Evolutionary conservation across 2,329 filamentous ascomycete species (phyloP), one percentile per base, ranked within the genome.

Genomic region (Alternaria viburni): DNA sequence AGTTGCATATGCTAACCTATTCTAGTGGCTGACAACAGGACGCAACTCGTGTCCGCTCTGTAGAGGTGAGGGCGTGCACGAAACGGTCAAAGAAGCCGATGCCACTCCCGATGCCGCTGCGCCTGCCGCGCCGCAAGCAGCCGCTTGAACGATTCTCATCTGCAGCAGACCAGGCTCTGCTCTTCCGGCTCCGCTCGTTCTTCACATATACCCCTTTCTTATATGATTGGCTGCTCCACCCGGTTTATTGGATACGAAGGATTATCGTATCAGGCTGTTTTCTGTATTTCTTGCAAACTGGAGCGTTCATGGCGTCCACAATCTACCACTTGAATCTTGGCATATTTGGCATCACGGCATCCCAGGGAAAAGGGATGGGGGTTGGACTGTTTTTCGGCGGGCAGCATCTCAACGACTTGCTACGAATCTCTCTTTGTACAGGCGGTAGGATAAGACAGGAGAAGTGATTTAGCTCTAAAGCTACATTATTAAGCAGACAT

Each of bases 11-110:
- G 56, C 65, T 75, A 57, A 72, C 47, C 57, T 57, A 58, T 6
- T 8, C 28, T 63, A 91, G 88, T 91, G 89, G 89, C 81, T 91
- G 50, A 91, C 88, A 17, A 90, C 88, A 60, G 87, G 87, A 54
- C 87, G 87, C 59, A 89, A 89, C 73, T 89, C 87, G 5, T 89
- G 87, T 72, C 87, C 87, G 4, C 81, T 89, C 23, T 89, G 87
- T 72, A 82, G 87, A 71, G 86, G 86, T 41, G 84, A 87, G 73
- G 86, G 86, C 32, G 86, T 88, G 6, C 82, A 86, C 43, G 86
- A 87, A 68, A 83, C 81, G 59, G 64, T 69, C 56, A 66, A 59
- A 61, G 67, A 58, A 12, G 59, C 65, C 59, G 60, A 69, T 64
- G 61, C 65, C 55, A 46, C 56, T 36, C 45, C 68, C 52, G 65